These are phyloP conservation scores for Wickerhamiella vanderwaltii DNA, from an alignment of 805 yeast genomes.

Conservation along the genomic window DNA sequence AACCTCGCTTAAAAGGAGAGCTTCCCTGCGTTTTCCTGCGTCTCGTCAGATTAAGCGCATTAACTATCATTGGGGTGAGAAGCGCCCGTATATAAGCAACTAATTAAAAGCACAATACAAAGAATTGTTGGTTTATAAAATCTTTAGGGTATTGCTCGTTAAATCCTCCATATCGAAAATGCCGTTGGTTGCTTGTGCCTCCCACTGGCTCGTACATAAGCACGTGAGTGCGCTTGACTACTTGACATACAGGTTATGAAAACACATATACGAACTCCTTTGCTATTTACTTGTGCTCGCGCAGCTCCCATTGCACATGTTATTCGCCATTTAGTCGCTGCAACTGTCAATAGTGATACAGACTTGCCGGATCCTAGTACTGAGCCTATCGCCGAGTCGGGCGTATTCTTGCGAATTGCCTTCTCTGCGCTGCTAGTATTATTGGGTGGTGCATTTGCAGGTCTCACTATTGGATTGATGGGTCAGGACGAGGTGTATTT, in stretches of 20 bases:
- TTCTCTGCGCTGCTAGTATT: constrained; percentile 27
- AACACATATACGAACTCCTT: constrained; percentile 9
- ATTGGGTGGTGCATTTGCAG: constrained; percentile 32
- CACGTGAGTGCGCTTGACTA: too few species aligned
- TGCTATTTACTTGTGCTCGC: constrained; percentile 3
- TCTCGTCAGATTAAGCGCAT: too few species aligned
- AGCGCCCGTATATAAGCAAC: too few species aligned
- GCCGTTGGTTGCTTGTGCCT: too few species aligned
- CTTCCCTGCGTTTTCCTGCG: too few species aligned
- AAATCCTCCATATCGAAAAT: too few species aligned
- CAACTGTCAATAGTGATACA: not conserved
- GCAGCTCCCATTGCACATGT: constrained; percentile 10
- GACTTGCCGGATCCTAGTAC: constrained; percentile 1
- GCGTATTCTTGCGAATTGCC: constrained; percentile 11
- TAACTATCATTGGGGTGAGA: too few species aligned
- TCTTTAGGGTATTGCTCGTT: too few species aligned
- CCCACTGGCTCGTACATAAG: too few species aligned
- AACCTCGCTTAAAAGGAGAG: too few species aligned
- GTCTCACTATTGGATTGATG: constrained; percentile 85
- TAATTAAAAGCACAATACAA: too few species aligned
- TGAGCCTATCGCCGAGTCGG: constrained; percentile 3
- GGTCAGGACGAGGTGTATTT: constrained; percentile 95
- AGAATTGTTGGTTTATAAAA: too few species aligned
- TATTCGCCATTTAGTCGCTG: constrained; percentile 5
- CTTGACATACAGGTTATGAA: constrained; percentile 8